Conservation (phyloP, 306 rosid genomes). For the Citrullus mucosospermus region DNA sequence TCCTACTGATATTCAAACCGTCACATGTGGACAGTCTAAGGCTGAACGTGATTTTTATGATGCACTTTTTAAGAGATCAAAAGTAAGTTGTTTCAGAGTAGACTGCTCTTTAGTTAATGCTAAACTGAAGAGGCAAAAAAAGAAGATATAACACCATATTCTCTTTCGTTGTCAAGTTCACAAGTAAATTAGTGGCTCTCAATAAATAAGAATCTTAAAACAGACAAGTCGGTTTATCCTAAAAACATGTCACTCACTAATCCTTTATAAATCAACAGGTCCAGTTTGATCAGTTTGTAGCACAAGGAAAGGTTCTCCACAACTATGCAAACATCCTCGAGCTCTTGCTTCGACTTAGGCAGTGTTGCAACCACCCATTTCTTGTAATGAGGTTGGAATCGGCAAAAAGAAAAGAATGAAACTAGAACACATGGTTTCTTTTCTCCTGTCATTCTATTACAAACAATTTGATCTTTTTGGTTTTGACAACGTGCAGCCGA, state of each 20-base stretch:
- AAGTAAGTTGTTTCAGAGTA: constrained; percentile 25
- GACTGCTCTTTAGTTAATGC: not conserved
- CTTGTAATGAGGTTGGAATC: constrained; percentile 54
- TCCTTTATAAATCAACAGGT: constrained; percentile 32
- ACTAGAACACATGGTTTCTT: not conserved
- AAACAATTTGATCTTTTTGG: constrained; percentile 14
- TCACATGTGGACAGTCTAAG: constrained; percentile 69
- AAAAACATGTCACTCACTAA: not conserved
- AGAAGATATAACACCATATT: not conserved
- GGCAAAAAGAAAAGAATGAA: not conserved
- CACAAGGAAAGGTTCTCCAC: constrained; percentile 68
- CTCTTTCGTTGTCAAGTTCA: not conserved
- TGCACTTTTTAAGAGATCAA: constrained; percentile 63
- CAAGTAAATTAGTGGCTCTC: not conserved
- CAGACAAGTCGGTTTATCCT: not conserved
- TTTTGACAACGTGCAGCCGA: constrained; percentile 23
- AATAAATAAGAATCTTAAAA: not conserved
- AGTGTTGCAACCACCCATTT: constrained; percentile 83
- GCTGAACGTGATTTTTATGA: constrained; percentile 67
- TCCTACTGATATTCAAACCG: constrained; percentile 50
- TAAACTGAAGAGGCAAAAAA: not conserved
- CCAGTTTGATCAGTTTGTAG: constrained; percentile 74
- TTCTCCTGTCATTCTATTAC: not conserved
- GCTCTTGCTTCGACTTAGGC: constrained; percentile 70
- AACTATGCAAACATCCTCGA: constrained; percentile 58